Conservation (phyloP, 2,329 filamentous ascomycete species). For the Fusarium sp. region DNA sequence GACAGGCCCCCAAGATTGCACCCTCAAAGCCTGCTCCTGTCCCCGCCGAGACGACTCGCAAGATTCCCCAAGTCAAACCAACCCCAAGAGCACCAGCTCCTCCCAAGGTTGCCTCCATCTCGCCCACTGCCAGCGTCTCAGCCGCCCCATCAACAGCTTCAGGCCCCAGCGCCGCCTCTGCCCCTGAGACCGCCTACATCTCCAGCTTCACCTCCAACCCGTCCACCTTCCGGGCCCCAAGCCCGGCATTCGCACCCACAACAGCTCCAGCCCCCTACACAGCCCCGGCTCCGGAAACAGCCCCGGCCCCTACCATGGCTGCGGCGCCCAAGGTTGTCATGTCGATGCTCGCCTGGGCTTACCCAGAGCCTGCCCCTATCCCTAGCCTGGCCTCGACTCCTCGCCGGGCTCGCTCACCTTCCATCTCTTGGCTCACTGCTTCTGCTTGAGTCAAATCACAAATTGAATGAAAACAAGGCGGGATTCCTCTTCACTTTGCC, state of each 20-base stretch:
- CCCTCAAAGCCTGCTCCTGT: not conserved
- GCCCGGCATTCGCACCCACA: not conserved
- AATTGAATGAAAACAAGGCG: not conserved
- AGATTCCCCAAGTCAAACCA: not conserved
- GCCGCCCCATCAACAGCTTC: not conserved
- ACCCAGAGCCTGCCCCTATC: conserved; percentile 21
- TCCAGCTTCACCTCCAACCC: not conserved
- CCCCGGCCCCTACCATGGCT: conserved; percentile 19
- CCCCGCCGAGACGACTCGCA: not conserved
- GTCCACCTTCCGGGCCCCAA: not conserved
- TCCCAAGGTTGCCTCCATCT: not conserved
- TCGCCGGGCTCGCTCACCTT: conserved; percentile 8
- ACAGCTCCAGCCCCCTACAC: conserved; percentile 23
- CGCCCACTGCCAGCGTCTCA: not conserved
- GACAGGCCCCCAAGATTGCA: not conserved
- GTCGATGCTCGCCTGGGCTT: conserved; percentile 12
- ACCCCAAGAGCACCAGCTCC: not conserved
- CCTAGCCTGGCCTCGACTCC: conserved; percentile 21
- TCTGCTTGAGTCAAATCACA: conserved; percentile 5
- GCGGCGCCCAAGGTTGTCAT: conserved; percentile 20
- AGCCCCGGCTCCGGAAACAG: conserved; percentile 15
- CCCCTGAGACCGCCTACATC: not conserved
- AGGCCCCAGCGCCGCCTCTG: not conserved
- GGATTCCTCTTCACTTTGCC: not conserved
- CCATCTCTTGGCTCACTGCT: conserved; percentile 10